Base-by-base conservation (phyloP, 202 grass and related monocot species). In the Digitaria exilis region DNA sequence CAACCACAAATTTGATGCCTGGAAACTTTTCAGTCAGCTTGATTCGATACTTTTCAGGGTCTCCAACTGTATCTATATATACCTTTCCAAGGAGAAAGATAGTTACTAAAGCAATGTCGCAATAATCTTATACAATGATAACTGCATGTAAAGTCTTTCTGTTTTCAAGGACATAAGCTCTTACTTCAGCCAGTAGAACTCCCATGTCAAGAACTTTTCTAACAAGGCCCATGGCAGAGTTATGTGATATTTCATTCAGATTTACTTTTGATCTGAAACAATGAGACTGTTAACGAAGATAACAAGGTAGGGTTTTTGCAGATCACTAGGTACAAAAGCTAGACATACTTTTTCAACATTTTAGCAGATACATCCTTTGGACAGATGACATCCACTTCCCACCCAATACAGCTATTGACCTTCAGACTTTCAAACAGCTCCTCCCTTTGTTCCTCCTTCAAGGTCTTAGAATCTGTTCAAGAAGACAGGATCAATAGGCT, bases 181-280 rank as follows among this genome's bases (percentile, higher is more conserved):
- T 67, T 87, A 98, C 95, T 91, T 98, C 95, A 14, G 89, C 72
- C 75, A 98, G 56, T 25, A 98, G 29, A 88, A 98, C 80, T 78
- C 95, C 92, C 76, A 91, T 79, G 78, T 87, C 87, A 84, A 95
- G 80, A 63, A 82, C 83, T 73, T 86, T 98, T 58, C 62, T 89
- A 69, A 95, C 88, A 32, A 98, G 96, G 16, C 92, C 87, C 73
- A 98, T 98, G 43, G 96, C 96, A 78, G 95, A 98, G 65, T 92
- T 95, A 84, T 95, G 95, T 34, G 90, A 98, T 88, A 98, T 98
- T 79, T 95, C 95, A 79, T 98, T 98, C 24, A 98, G 77, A 87
- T 98, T 98, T 74, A 98, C 45, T 88, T 98, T 98, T 4, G 76
- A 71, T 79, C 95, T 98, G 90, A 73, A 73, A 75, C 73, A 51